Percentiles rank a stretch among this genome's conserved stretches.
phyloP scores from a whole-genome alignment of 2,329 filamentous ascomycete species.

The Blastomyces gilchristii region DNA sequence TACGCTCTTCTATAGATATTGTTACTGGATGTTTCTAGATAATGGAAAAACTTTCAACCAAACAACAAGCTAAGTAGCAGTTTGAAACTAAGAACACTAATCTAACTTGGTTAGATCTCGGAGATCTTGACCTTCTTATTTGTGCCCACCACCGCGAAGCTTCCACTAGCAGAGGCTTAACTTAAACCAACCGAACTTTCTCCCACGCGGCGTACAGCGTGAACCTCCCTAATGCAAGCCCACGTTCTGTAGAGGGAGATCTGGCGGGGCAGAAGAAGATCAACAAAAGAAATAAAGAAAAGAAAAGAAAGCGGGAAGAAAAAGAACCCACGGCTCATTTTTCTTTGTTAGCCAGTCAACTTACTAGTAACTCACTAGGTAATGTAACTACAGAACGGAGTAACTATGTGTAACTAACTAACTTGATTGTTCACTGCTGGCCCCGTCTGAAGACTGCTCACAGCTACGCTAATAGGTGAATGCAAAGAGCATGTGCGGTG shows the following conservation, averaged over 20 bases:
- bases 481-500: background rate
- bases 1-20: too few relatives aligned
- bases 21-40: too few relatives aligned
- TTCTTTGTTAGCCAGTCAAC: background rate
- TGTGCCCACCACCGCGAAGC: too few relatives aligned
- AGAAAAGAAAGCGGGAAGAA: slow-evolving; percentile 1
- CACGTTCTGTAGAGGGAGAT: background rate
- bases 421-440: background rate
- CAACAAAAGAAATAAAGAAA: background rate
- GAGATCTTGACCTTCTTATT: too few relatives aligned
- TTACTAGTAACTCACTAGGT: background rate
- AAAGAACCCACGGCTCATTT: background rate
- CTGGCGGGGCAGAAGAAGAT: background rate
- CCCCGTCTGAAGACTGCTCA: background rate
- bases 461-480: background rate
- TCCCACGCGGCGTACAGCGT: too few relatives aligned
- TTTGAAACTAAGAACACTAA: too few relatives aligned
- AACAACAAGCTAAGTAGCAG: too few relatives aligned
- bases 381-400: too few relatives aligned
- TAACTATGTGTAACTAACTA: background rate
- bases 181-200: too few relatives aligned
- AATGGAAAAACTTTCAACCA: too few relatives aligned
- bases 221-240: background rate
- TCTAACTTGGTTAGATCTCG: too few relatives aligned
- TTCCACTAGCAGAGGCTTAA: too few relatives aligned